A percentile compares a stretch with the other conserved stretches of the same genome.
These are phyloP conservation scores for Arxiozyma heterogenica DNA, from an alignment of 1,139 yeast genomes.

Conservation along the genomic window DNA sequence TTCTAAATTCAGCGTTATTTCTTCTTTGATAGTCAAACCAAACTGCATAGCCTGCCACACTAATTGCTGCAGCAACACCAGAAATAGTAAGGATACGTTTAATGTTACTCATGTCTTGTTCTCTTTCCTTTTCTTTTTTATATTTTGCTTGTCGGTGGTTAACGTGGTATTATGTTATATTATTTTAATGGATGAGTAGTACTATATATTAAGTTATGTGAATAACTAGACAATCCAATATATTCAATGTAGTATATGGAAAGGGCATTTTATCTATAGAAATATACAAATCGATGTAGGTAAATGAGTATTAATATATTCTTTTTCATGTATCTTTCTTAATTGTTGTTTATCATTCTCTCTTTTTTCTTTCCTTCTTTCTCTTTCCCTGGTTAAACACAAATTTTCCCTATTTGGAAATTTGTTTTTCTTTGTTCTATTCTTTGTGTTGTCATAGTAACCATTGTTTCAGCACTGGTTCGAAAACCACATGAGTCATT, in stretches of 20 bases:
- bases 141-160: neutral
- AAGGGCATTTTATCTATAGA: neutral
- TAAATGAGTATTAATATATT: too few relatives aligned
- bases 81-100: conserved; percentile 5
- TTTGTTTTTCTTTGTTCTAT: neutral
- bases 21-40: conserved; percentile 93
- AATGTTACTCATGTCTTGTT: neutral
- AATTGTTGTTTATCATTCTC: neutral
- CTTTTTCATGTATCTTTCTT: too few relatives aligned
- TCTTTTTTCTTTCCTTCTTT: neutral
- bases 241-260: neutral
- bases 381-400: too few relatives aligned
- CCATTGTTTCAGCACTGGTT: neutral
- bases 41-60: conserved; percentile 32
- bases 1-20: conserved; percentile 72
- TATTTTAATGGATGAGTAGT: neutral
- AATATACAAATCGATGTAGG: neutral
- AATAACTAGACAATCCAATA: too few relatives aligned
- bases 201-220: too few relatives aligned
- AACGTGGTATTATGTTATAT: too few relatives aligned
- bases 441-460: neutral
- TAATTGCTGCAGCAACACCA: conserved; percentile 10
- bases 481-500: conserved; percentile 7
- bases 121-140: neutral
- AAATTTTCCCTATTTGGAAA: neutral